These are phyloP conservation scores for Trichoderma aggressivum DNA, from an alignment of 2,329 filamentous ascomycete genomes.

Conservation along the genomic window DNA sequence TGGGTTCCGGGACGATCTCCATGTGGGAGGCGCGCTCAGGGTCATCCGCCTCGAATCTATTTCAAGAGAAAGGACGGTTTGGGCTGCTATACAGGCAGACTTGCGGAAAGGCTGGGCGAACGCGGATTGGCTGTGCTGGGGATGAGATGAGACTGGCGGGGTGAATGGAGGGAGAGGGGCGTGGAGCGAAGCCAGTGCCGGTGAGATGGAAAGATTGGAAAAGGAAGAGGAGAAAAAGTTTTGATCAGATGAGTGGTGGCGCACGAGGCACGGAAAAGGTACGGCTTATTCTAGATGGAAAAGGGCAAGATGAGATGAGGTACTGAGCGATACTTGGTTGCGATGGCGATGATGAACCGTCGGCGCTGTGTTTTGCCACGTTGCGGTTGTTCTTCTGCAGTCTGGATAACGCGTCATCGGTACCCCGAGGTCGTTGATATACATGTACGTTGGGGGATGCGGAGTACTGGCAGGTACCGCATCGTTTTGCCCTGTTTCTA, in stretches of 20 bases:
- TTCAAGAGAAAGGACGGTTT: neutral
- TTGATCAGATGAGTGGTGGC: neutral
- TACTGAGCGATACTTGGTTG: neutral
- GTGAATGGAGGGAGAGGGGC: conserved; percentile 12
- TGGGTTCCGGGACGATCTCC: conserved; percentile 28
- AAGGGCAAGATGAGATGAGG: neutral
- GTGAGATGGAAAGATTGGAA: conserved; percentile 2
- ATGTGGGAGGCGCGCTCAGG: conserved; percentile 20
- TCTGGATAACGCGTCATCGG: neutral
- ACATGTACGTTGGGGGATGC: neutral
- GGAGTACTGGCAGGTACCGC: neutral
- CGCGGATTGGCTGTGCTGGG: conserved; percentile 16
- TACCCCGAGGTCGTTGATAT: neutral
- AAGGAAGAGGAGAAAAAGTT: neutral
- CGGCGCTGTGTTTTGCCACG: neutral
- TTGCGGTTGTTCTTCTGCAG: neutral
- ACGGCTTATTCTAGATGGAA: neutral
- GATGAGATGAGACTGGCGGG: neutral
- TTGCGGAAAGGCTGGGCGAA: conserved; percentile 16
- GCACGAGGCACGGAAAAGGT: conserved; percentile 11
- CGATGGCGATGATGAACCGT: neutral
- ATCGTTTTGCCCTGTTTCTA: neutral
- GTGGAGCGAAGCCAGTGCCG: neutral
- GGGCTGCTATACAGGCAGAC: neutral
- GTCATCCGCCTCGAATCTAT: conserved; percentile 3